Evolutionary conservation across 345 rosid species (phyloP).

Genomic region (Erodium maritimum): DNA sequence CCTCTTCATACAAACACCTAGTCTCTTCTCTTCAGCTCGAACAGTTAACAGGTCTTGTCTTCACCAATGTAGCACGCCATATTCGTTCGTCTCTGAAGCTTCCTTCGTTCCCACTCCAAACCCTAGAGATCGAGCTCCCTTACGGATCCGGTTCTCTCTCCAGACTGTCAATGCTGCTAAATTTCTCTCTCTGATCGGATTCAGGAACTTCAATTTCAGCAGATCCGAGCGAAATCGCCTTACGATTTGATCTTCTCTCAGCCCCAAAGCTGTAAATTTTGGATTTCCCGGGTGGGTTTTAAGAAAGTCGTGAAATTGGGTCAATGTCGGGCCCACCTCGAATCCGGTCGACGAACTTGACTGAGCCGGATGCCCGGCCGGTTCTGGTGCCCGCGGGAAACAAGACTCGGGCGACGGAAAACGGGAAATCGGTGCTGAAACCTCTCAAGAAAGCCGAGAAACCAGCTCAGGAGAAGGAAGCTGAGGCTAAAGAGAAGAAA

Average conservation of each 20-base stretch:
- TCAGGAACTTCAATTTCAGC: neutral
- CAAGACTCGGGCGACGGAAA: slow-evolving; percentile 23
- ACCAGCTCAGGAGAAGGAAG: slow-evolving; percentile 10
- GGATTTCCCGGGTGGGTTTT: neutral
- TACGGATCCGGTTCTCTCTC: neutral
- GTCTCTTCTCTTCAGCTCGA: neutral
- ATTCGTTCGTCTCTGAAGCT: neutral
- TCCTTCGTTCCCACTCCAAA: neutral
- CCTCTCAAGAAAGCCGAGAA: slow-evolving; percentile 28
- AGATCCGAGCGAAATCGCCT: neutral
- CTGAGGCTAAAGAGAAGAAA: slow-evolving; percentile 27
- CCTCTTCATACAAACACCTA: neutral
- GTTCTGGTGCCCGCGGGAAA: slow-evolving; percentile 49
- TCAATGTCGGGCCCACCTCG: slow-evolving; percentile 54
- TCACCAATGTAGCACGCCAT: neutral
- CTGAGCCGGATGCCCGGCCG: slow-evolving; percentile 35
- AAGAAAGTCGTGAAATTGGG: too few relatives aligned
- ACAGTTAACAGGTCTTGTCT: neutral
- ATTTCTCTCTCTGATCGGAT: neutral
- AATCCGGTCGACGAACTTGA: slow-evolving; percentile 33
- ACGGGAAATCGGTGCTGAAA: slow-evolving; percentile 24
- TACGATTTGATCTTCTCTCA: neutral
- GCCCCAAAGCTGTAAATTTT: neutral
- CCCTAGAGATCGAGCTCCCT: neutral
- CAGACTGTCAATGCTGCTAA: neutral